Evolutionary conservation across 2,329 filamentous ascomycete genomes (phyloP).

Genomic region (Microdochium bolleyi): DNA sequence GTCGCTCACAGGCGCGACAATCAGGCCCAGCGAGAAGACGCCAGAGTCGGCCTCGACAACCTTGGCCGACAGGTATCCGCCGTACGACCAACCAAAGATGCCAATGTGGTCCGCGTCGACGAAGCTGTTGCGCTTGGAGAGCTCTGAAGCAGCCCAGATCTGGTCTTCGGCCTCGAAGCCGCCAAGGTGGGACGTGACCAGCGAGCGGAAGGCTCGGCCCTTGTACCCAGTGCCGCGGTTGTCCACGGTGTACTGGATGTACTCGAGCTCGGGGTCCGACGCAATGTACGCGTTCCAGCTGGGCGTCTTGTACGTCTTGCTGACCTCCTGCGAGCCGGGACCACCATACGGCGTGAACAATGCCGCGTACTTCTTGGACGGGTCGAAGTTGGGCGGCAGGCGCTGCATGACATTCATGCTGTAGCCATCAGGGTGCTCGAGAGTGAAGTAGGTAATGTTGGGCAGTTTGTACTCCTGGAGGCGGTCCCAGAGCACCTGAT

Average conservation of each 20-base stretch:
- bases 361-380: constrained; percentile 55
- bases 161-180: constrained; percentile 58
- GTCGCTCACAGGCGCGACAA: constrained; percentile 59
- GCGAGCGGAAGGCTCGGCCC: constrained; percentile 53
- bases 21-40: constrained; percentile 53
- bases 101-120: constrained; percentile 52
- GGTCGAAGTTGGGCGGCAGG: constrained; percentile 56
- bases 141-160: constrained; percentile 55
- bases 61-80: constrained; percentile 59
- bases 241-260: constrained; percentile 60
- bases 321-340: constrained; percentile 53
- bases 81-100: constrained; percentile 64
- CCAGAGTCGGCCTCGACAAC: constrained; percentile 55
- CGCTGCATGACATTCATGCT: constrained; percentile 57
- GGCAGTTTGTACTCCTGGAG: constrained; percentile 54
- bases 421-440: constrained; percentile 53
- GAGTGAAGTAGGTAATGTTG: constrained; percentile 55
- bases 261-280: constrained; percentile 60
- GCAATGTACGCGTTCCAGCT: constrained; percentile 57
- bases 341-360: constrained; percentile 64
- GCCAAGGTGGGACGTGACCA: constrained; percentile 52
- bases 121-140: constrained; percentile 40
- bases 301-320: constrained; percentile 45
- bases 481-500: constrained; percentile 45
- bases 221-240: constrained; percentile 59